Percentiles rank a stretch among this genome's conserved stretches.
phyloP scores from a whole-genome alignment of 73 alveolate species.

The Paramecium biaurelia region DNA sequence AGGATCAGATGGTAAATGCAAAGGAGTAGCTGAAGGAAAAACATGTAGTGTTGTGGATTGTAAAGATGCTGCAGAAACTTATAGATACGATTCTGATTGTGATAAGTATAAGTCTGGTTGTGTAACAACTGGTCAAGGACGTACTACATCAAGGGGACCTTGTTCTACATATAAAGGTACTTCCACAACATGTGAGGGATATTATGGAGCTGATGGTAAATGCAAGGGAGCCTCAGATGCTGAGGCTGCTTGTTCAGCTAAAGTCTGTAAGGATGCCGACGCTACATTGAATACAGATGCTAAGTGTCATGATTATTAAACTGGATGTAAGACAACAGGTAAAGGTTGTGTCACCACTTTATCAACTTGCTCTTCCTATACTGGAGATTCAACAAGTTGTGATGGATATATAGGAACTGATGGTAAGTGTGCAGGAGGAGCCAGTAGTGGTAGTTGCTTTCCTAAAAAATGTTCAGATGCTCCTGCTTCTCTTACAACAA shows the following conservation, averaged over 20 bases:
- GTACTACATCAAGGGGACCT: neutral
- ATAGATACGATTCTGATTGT: neutral
- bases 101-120: neutral
- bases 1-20: conserved; percentile 37
- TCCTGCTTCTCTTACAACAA: neutral
- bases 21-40: conserved; percentile 1
- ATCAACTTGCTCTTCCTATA: neutral
- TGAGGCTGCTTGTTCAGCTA: neutral
- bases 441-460: neutral
- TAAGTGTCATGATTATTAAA: neutral
- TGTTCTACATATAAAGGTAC: neutral
- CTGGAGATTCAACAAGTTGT: conserved; percentile 25
- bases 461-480: conserved; percentile 38
- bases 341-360: neutral
- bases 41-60: neutral
- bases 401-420: conserved; percentile 12
- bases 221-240: conserved; percentile 4
- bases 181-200: neutral
- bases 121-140: conserved; percentile 6
- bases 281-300: neutral
- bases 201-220: conserved; percentile 30
- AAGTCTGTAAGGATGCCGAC: neutral
- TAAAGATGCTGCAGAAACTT: neutral
- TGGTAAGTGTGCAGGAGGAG: conserved; percentile 8
- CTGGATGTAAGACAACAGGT: conserved; percentile 41